A percentile compares a stretch with the other conserved stretches of the same genome.
These are phyloP conservation scores for Violaceomyces palustris DNA, from an alignment of 1,284 basidiomycete genomes.

Conservation along the genomic window DNA sequence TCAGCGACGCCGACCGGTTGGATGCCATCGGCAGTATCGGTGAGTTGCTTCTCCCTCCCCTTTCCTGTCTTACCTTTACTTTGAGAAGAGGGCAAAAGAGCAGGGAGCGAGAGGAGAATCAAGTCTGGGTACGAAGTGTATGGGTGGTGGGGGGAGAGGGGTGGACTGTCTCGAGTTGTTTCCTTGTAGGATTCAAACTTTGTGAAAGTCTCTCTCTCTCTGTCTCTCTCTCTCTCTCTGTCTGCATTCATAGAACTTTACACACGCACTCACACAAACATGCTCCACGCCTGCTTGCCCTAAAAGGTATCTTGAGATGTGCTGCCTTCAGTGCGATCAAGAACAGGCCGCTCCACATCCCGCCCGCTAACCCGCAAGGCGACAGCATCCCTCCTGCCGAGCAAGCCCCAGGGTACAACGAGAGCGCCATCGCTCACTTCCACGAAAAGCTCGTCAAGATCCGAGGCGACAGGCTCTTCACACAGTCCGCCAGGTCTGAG, in stretches of 20 bases:
- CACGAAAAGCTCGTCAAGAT: conserved; percentile 63
- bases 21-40: conserved; percentile 86
- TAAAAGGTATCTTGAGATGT: conserved; percentile 67
- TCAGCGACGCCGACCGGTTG: conserved; percentile 85
- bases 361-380: conserved; percentile 14
- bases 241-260: neutral
- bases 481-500: conserved; percentile 63
- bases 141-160: too few species aligned
- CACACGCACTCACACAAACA: neutral
- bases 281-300: neutral
- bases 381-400: conserved; percentile 26
- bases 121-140: too few species aligned
- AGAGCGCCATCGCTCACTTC: conserved; percentile 75
- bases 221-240: too few species aligned
- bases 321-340: conserved; percentile 71
- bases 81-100: too few species aligned
- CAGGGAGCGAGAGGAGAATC: too few species aligned
- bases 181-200: too few species aligned
- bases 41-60: too few species aligned
- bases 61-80: too few species aligned
- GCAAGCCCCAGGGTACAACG: conserved; percentile 52
- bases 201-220: too few species aligned
- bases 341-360: conserved; percentile 65
- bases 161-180: too few species aligned
- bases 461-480: conserved; percentile 53